phyloP scores from a whole-genome alignment of 2,329 filamentous ascomycete species.

The Aspergillus pseudoterreus region DNA sequence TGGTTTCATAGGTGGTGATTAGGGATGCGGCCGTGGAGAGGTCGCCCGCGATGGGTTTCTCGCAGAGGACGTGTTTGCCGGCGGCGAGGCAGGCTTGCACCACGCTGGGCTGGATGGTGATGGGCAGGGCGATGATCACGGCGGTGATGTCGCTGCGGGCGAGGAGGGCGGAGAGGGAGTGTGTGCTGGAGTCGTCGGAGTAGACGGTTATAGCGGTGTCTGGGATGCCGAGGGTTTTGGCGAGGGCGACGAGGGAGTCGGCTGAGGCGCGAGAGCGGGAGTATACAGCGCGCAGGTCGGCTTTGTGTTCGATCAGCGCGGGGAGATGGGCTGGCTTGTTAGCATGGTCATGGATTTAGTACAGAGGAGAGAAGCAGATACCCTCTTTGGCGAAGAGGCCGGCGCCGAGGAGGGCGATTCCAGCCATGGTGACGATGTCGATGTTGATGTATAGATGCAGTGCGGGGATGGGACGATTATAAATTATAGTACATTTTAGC shows the following conservation, averaged over 20 bases:
- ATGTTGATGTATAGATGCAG: background rate
- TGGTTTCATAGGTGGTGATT: background rate
- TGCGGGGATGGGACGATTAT: background rate
- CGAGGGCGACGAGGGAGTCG: background rate
- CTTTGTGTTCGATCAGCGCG: background rate
- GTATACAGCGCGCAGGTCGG: constrained; percentile 1
- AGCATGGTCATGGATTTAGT: background rate
- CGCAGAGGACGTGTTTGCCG: constrained; percentile 7
- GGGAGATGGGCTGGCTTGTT: constrained; percentile 1
- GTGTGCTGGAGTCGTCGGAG: background rate
- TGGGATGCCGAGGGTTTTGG: background rate
- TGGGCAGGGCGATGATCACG: constrained; percentile 1
- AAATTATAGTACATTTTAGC: background rate
- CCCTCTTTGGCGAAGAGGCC: background rate
- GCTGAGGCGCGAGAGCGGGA: background rate
- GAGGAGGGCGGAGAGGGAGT: background rate
- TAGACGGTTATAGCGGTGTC: background rate
- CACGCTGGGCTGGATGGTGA: background rate
- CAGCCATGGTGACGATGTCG: background rate
- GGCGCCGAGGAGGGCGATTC: background rate
- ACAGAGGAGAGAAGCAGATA: background rate
- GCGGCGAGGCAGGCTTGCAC: constrained; percentile 2
- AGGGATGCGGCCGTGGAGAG: background rate
- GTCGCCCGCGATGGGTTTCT: constrained; percentile 6
- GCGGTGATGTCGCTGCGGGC: background rate